These are phyloP conservation scores for Coniochaeta ligniaria DNA, from an alignment of 2,329 filamentous ascomycete species.

Conservation along the genomic window DNA sequence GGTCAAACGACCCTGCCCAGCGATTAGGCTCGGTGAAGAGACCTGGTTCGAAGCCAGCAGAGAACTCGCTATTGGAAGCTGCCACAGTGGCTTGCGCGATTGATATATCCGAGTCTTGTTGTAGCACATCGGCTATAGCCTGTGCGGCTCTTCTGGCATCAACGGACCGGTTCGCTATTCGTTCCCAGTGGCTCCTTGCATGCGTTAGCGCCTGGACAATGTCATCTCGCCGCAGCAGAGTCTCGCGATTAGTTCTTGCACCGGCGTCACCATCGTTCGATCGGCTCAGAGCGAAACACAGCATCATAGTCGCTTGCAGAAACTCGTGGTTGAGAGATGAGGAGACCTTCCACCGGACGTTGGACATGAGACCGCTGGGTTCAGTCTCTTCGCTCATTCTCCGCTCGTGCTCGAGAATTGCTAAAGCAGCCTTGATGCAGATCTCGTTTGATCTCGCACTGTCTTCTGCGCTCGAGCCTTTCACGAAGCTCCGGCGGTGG, in stretches of 20 bases:
- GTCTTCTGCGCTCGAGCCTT: neutral
- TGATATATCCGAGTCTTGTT: neutral
- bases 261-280: neutral
- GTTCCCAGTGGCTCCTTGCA: neutral
- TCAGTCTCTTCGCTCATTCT: neutral
- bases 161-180: neutral
- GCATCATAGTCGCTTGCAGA: neutral
- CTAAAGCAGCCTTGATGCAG: neutral
- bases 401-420: neutral
- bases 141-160: neutral
- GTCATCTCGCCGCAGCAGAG: neutral
- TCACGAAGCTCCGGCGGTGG: neutral
- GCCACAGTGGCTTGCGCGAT: neutral
- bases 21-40: neutral
- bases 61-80: neutral
- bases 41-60: neutral
- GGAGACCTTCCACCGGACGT: neutral
- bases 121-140: neutral
- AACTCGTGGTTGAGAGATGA: neutral
- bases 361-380: neutral
- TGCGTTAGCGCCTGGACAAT: neutral
- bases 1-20: neutral
- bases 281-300: neutral
- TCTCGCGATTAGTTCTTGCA: neutral
- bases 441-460: neutral